Evolutionary conservation across 1,284 basidiomycete species (phyloP).

Genomic region (Ustilago cynodontis): DNA sequence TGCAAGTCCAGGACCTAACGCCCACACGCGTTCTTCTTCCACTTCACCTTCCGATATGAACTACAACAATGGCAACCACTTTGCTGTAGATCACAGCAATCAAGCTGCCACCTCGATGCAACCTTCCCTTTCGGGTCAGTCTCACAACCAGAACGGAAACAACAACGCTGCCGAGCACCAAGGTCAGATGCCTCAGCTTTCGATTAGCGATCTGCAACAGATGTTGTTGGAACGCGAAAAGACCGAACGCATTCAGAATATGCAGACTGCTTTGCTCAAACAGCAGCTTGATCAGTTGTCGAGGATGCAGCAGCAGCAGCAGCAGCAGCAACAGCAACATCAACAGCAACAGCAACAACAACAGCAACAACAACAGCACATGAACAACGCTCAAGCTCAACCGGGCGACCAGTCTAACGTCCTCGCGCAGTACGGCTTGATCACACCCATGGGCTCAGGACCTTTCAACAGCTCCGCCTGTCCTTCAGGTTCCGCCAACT

Average conservation of each 20-base stretch:
- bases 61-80: neutral
- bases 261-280: constrained; percentile 60
- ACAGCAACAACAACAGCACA: constrained; percentile 25
- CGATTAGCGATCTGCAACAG: constrained; percentile 52
- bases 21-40: constrained; percentile 21
- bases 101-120: constrained; percentile 15
- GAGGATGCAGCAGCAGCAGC: constrained; percentile 34
- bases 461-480: constrained; percentile 50
- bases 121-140: constrained; percentile 17
- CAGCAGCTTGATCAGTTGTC: constrained; percentile 62
- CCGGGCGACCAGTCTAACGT: constrained; percentile 33
- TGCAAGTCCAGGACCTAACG: constrained; percentile 28
- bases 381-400: constrained; percentile 12
- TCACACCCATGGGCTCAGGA: constrained; percentile 60
- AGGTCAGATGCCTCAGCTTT: constrained; percentile 33
- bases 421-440: constrained; percentile 61
- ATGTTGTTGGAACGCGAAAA: constrained; percentile 59
- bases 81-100: constrained; percentile 6
- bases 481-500: constrained; percentile 40
- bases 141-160: constrained; percentile 4
- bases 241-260: constrained; percentile 58
- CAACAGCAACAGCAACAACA: constrained; percentile 29
- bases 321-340: constrained; percentile 21
- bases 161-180: constrained; percentile 17
- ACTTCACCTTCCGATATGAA: constrained; percentile 19